phyloP scores from a whole-genome alignment of 2,329 filamentous ascomycete species.

The Neonectria faginata region DNA sequence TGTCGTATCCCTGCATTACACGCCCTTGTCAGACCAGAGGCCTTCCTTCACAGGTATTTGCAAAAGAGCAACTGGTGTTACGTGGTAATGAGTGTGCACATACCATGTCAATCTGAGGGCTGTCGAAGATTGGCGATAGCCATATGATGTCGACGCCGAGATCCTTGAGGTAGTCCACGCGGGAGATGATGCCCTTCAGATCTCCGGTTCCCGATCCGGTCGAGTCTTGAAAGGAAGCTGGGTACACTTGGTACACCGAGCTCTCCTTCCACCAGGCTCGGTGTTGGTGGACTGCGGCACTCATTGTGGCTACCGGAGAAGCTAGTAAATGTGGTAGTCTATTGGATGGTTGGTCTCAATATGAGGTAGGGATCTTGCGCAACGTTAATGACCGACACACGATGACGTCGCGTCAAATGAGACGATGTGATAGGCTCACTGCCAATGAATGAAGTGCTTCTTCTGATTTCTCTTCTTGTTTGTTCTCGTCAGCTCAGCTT shows the following conservation, averaged over 20 bases:
- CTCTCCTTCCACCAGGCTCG: constrained; percentile 70
- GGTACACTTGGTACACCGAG: constrained; percentile 71
- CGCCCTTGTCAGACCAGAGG: not conserved
- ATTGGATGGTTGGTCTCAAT: constrained; percentile 8
- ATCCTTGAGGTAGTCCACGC: constrained; percentile 65
- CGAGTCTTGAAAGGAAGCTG: constrained; percentile 70
- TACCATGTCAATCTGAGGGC: constrained; percentile 73
- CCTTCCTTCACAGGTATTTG: constrained; percentile 7
- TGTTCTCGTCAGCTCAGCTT: constrained; percentile 1
- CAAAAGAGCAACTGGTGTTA: not conserved
- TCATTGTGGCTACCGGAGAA: constrained; percentile 36
- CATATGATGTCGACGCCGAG: constrained; percentile 71
- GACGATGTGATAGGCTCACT: constrained; percentile 25
- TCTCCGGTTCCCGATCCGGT: constrained; percentile 68
- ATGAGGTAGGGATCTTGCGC: constrained; percentile 9
- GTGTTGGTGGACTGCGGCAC: constrained; percentile 38
- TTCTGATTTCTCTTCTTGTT: constrained; percentile 5
- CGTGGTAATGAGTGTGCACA: constrained; percentile 10
- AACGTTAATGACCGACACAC: constrained; percentile 30
- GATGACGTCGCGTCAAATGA: constrained; percentile 18
- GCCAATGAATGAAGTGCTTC: constrained; percentile 19
- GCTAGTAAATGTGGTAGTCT: not conserved
- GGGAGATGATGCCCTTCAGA: constrained; percentile 67
- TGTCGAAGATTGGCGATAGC: constrained; percentile 61
- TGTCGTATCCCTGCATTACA: constrained; percentile 70